Conservation (phyloP, 140 eudicot species). For the Ambrosia hybrid region DNA sequence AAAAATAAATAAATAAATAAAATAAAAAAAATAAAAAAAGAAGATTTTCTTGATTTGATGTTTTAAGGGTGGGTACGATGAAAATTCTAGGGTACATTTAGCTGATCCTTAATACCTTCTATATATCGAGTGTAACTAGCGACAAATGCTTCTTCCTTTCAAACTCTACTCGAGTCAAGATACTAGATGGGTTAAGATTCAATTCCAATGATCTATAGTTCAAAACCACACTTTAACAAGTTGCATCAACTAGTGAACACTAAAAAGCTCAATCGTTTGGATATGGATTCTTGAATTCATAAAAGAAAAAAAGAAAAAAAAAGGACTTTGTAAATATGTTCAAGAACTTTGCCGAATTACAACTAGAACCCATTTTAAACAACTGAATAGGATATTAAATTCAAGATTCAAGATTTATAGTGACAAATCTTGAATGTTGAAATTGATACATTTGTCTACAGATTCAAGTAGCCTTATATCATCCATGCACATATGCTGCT, state of each 20-base stretch:
- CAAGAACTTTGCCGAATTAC: background rate
- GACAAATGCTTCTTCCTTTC: background rate
- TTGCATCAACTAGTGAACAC: background rate
- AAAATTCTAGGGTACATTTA: too few species aligned
- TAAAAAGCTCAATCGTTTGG: background rate
- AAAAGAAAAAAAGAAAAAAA: background rate
- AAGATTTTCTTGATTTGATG: too few species aligned
- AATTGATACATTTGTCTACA: slow-evolving; percentile 72
- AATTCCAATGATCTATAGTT: too few species aligned
- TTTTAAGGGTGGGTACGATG: too few species aligned
- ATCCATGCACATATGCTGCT: slow-evolving; percentile 42
- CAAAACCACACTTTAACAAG: background rate
- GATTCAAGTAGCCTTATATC: slow-evolving; percentile 68
- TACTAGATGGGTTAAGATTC: background rate
- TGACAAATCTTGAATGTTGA: slow-evolving; percentile 57
- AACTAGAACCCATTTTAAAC: slow-evolving; percentile 4
- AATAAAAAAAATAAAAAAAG: too few species aligned
- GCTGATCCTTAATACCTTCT: background rate
- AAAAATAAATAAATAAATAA: too few species aligned
- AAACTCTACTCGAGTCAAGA: background rate
- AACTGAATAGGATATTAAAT: slow-evolving; percentile 30
- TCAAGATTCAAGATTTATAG: slow-evolving; percentile 40
- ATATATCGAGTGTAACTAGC: background rate
- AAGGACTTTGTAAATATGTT: background rate
- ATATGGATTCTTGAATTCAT: background rate